Conservation (phyloP, 2,329 filamentous ascomycete species). For the Neofusicoccum sp. region DNA sequence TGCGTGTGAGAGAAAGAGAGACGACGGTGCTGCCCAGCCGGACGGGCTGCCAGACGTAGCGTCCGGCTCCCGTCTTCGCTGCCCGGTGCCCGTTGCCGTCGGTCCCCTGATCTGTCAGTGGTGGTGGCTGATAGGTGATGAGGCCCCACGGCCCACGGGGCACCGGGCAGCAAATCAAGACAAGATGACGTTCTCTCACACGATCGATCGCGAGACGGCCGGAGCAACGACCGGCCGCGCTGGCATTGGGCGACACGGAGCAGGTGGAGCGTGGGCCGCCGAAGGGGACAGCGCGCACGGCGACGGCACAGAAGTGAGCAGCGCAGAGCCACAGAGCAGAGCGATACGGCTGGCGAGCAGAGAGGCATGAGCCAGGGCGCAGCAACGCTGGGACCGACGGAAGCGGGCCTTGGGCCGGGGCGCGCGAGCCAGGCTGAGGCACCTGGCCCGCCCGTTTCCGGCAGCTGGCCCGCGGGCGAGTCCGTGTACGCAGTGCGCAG, state of each 20-base stretch:
- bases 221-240: neutral
- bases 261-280: neutral
- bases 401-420: neutral
- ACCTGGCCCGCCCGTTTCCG: neutral
- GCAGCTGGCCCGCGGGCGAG: neutral
- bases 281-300: neutral
- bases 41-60: neutral
- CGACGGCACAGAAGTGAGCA: no score
- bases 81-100: no score
- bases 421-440: conserved; percentile 5
- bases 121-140: no score
- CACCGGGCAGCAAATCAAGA: no score
- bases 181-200: neutral
- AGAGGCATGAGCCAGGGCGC: no score
- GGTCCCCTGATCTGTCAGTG: no score
- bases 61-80: neutral
- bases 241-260: neutral
- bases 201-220: neutral
- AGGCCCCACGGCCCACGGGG: no score
- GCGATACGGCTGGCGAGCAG: no score
- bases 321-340: no score
- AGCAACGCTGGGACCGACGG: no score
- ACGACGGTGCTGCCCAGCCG: neutral
- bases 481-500: no score
- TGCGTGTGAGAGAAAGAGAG: neutral